Base-by-base conservation (phyloP, 345 rosid genomes). In the Bruguiera parviflora region DNA sequence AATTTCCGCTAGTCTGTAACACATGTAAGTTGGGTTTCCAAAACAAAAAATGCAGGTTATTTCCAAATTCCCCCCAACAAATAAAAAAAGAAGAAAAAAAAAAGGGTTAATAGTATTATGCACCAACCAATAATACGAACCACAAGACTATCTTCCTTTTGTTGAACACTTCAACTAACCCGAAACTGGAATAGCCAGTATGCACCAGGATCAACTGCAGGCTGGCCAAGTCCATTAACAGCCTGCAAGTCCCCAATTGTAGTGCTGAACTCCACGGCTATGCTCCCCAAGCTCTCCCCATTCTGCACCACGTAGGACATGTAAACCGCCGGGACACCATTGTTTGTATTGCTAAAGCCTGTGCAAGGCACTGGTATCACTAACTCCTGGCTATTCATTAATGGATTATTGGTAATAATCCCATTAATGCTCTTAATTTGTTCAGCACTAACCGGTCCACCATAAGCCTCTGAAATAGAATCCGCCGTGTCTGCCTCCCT, bases 131-230 rank as follows among this genome's bases (percentile, higher is more conserved):
- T 31, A 31, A 5, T 5, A 31, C 32, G 5, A 33, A 33, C 8
- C 37, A 33, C 37, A 7, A 32, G 35, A 32, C 21, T 9, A 0
- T n/a, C 16, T 57, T 57, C 13, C 15, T 0, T 57, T 57, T 11
- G 28, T 22, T 22, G 5, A 58, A 27, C 18, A 19, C 20, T 5
- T 33, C 8, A 5, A 73, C 69, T 29, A 59, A 75, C 76, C 68
- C 64, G 74, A 58, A 35, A 79, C 59, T 25, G 72, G 82, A 68
- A 79, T 13, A 11, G 69, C 28, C 21, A 79, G 53, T 18, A 79
- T 47, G 11, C 79, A 32, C 69, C 68, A 22, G 71, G 73, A 59
- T 67, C 47, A 64, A 64, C 61, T 3, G 35, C 22, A 0, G 68
- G 63, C 6, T 65, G 68, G 37, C 27, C 68, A 32, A 79, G 57